phyloP scores from a whole-genome alignment of 208 protist species.

The Leishmania turanica region DNA sequence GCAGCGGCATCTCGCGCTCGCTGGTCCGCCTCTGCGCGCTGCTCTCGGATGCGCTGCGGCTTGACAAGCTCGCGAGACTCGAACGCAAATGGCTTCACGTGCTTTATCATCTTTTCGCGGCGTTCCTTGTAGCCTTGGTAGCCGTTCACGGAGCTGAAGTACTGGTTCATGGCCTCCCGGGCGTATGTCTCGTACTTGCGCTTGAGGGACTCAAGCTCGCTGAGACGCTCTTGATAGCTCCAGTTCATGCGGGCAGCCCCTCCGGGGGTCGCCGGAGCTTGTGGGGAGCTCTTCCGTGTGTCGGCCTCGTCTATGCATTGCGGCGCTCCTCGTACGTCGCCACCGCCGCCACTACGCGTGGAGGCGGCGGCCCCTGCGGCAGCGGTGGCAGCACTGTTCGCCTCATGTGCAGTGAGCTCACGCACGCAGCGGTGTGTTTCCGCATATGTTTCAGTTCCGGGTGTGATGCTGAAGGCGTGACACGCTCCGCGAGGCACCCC shows the following conservation, averaged over 20 bases:
- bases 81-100: conserved; percentile 69
- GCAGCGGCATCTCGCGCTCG: conserved; percentile 39
- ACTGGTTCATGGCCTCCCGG: conserved; percentile 53
- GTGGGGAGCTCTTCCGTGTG: background rate
- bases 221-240: conserved; percentile 34
- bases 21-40: conserved; percentile 43
- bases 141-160: conserved; percentile 53
- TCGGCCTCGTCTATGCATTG: background rate
- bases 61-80: conserved; percentile 54
- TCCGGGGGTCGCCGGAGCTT: background rate
- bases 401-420: conserved; percentile 9
- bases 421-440: conserved; percentile 17
- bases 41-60: conserved; percentile 46
- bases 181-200: conserved; percentile 53
- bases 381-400: background rate
- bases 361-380: background rate
- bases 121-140: conserved; percentile 53
- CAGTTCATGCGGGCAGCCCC: background rate
- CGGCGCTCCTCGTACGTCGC: too few species aligned
- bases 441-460: background rate
- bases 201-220: conserved; percentile 52
- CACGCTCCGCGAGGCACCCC: background rate
- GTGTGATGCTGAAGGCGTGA: background rate
- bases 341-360: background rate
- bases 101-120: conserved; percentile 40